These are phyloP conservation scores for Grosmannia penicillata DNA, from an alignment of 2,329 filamentous ascomycete genomes.

Conservation along the genomic window DNA sequence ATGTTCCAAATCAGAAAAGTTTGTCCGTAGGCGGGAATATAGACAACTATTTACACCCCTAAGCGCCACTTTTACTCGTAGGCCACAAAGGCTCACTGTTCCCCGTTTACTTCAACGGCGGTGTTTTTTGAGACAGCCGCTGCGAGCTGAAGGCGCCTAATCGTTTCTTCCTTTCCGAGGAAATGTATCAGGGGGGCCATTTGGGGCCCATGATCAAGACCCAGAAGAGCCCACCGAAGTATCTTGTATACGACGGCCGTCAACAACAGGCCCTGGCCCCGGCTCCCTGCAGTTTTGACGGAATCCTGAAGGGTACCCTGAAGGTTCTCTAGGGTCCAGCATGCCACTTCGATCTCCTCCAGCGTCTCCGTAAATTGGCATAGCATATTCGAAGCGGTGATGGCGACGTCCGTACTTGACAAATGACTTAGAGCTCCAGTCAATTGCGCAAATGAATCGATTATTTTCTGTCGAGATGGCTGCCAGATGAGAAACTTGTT, in stretches of 20 bases:
- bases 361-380: constrained; percentile 5
- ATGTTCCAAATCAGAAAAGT: too few species aligned
- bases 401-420: background rate
- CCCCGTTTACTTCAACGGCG: too few species aligned
- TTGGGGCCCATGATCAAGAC: constrained; percentile 12
- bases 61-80: too few species aligned
- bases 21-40: too few species aligned
- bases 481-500: constrained; percentile 16
- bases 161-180: constrained; percentile 16
- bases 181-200: constrained; percentile 14
- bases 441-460: constrained; percentile 2
- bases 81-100: too few species aligned
- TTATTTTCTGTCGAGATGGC: constrained; percentile 5
- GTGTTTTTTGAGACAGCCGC: too few species aligned
- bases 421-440: background rate
- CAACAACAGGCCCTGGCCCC: background rate
- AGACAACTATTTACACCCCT: too few species aligned
- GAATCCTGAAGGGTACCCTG: background rate
- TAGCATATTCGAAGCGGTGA: constrained; percentile 1
- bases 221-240: constrained; percentile 18
- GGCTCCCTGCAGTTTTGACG: constrained; percentile 1
- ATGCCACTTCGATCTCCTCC: background rate
- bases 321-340: constrained; percentile 8
- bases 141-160: constrained; percentile 13
- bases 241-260: constrained; percentile 12